Evolutionary conservation across 1,284 basidiomycete species (phyloP), one percentile per base, ranked within the genome.

Genomic region (Naganishia liquefaciens): DNA sequence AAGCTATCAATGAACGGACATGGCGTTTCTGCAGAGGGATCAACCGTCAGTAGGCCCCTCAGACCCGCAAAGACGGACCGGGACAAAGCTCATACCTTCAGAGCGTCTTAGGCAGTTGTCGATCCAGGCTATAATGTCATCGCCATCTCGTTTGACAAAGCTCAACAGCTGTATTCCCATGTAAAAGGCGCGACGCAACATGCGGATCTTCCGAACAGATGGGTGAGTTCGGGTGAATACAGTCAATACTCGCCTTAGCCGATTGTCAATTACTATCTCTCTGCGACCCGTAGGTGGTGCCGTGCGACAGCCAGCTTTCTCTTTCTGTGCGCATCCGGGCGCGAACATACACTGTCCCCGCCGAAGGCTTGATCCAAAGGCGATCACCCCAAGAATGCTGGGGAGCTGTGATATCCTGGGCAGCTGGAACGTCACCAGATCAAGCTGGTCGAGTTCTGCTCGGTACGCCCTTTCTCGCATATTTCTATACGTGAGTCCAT

Each of bases 121-220:
- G 76, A 79, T 67, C 76, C 77, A 0, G 75, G 70, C 0, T 73
- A 73, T 46, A 74, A 77, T 63, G 63, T 65, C 11, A 77, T 79
- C 42, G 73, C 69, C 60, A 68, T 77, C 0, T 76, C 77, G 0
- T 58, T 58, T 7, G 30, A 50, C 0, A 21, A 76, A 3, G 76
- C 76, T 6, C 70, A 73, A 40, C 50, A 54, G n/a, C 33, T 78
- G 5, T 76, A 72, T 40, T 28, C 61, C 1, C 42, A 49, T 2
- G 65, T 76, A 3, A 57, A 65, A n/a, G 72, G 63, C 0, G 72
- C 74, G 4, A 21, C 23, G 3, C 67, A 73, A 46, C 74, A 76
- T 53, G 13, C 39, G 3, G 43, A 50, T 6, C 69, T 74, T 54
- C 57, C 71, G 0, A 71, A 71, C 3, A 61, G 74, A 58, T 76